A percentile compares a stretch with the other conserved stretches of the same genome.
Conservation (phyloP, 495 filamentous ascomycete genomes). For the Daldinia decipiens region DNA sequence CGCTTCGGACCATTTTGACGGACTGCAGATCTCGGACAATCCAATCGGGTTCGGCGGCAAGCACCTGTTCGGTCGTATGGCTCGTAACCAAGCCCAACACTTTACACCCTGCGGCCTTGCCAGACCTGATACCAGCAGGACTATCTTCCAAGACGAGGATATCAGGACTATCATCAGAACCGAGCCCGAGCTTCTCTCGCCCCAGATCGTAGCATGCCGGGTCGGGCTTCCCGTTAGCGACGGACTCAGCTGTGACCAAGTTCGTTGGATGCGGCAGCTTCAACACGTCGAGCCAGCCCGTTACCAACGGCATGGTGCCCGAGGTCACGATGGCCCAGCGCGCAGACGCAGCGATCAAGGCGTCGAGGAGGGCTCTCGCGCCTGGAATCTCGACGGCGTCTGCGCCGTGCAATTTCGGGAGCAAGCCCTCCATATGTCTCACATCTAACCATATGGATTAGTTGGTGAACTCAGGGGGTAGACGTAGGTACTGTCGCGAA, state of each 20-base stretch:
- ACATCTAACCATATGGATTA: slow-evolving; percentile 68
- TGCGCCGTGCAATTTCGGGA: slow-evolving; percentile 77
- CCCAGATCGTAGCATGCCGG: slow-evolving; percentile 86
- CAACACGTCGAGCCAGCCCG: slow-evolving; percentile 86
- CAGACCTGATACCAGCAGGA: slow-evolving; percentile 88
- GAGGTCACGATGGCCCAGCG: slow-evolving; percentile 95
- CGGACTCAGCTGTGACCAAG: slow-evolving; percentile 87
- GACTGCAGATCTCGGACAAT: slow-evolving; percentile 82
- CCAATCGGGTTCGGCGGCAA: slow-evolving; percentile 84
- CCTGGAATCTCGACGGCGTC: slow-evolving; percentile 88
- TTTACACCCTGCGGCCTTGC: slow-evolving; percentile 88
- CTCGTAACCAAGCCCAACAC: slow-evolving; percentile 90
- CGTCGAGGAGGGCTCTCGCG: slow-evolving; percentile 56
- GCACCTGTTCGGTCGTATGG: slow-evolving; percentile 76
- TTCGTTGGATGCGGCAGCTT: slow-evolving; percentile 75
- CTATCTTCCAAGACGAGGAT: slow-evolving; percentile 91
- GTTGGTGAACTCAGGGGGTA: slow-evolving; percentile 10
- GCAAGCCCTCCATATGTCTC: slow-evolving; percentile 76
- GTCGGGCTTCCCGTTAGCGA: slow-evolving; percentile 85
- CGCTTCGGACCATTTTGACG: slow-evolving; percentile 64
- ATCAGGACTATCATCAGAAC: slow-evolving; percentile 42
- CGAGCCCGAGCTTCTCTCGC: slow-evolving; percentile 67
- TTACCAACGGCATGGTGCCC: slow-evolving; percentile 81
- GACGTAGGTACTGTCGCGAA: slow-evolving; percentile 14
- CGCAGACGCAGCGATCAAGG: slow-evolving; percentile 57